A percentile compares a stretch with the other conserved stretches of the same genome.
Conservation (phyloP, 176 grass and related monocot species). For the Phyllostachys edulis region DNA sequence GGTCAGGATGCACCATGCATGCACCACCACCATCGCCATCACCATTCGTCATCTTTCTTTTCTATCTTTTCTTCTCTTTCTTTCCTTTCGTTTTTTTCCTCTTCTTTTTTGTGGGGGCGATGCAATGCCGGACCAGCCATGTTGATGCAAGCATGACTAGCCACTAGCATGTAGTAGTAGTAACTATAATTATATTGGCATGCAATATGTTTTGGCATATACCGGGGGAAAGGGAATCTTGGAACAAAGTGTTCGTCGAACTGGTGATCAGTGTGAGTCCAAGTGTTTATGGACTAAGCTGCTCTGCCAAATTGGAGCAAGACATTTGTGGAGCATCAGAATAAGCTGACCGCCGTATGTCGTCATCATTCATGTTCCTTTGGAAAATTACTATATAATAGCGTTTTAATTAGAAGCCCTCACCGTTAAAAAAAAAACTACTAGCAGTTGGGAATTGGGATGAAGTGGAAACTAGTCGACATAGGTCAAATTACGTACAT, state of each 20-base stretch:
- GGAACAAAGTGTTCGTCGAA: slow-evolving; percentile 19
- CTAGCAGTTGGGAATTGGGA: too few relatives aligned
- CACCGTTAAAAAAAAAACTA: background rate
- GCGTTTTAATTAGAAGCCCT: background rate
- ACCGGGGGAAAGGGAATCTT: background rate
- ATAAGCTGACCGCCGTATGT: background rate
- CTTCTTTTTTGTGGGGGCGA: background rate
- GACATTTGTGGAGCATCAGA: slow-evolving; percentile 3
- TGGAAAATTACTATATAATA: too few relatives aligned
- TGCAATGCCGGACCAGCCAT: background rate
- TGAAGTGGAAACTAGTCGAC: too few relatives aligned
- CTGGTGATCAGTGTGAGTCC: background rate
- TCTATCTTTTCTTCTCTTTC: background rate
- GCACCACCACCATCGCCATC: slow-evolving; percentile 4
- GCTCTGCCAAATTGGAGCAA: background rate
- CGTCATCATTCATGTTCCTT: background rate
- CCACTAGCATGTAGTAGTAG: background rate
- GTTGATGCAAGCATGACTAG: slow-evolving; percentile 23
- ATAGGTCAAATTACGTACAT: too few relatives aligned
- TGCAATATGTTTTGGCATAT: slow-evolving; percentile 5
- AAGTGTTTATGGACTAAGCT: slow-evolving; percentile 8
- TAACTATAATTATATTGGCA: background rate
- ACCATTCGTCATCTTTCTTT: slow-evolving; percentile 35
- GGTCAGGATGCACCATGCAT: slow-evolving; percentile 40
- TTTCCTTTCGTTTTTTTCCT: background rate